phyloP scores from a whole-genome alignment of 805 yeast species.

The Yarrowia alimentaria region DNA sequence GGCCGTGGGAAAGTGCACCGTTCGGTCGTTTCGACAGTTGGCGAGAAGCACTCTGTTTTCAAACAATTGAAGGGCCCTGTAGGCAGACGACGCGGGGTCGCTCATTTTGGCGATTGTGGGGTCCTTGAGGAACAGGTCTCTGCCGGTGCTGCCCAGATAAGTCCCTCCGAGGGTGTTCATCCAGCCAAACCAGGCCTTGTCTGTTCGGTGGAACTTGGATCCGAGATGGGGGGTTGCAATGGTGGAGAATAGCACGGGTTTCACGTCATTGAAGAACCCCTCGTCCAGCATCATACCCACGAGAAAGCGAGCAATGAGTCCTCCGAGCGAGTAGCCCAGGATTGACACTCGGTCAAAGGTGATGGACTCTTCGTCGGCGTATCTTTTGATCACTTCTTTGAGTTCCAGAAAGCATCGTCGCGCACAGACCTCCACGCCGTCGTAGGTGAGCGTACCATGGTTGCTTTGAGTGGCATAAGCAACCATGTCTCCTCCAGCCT shows the following conservation, averaged over 20 bases:
- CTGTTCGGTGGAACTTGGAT: constrained; percentile 47
- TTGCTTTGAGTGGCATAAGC: constrained; percentile 54
- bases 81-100: constrained; percentile 49
- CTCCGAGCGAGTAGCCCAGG: constrained; percentile 90
- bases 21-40: constrained; percentile 75
- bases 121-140: constrained; percentile 64
- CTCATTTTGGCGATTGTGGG: constrained; percentile 53
- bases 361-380: constrained; percentile 37
- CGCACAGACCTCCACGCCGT: constrained; percentile 67
- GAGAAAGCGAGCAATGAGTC: constrained; percentile 72
- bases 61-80: constrained; percentile 57
- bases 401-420: constrained; percentile 41
- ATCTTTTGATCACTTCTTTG: constrained; percentile 43
- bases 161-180: constrained; percentile 55
- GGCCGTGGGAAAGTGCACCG: constrained; percentile 84
- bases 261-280: constrained; percentile 54
- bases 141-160: constrained; percentile 65
- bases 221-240: constrained; percentile 82
- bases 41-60: constrained; percentile 61
- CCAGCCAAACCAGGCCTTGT: constrained; percentile 37
- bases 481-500: constrained; percentile 38
- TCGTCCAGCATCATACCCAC: constrained; percentile 60
- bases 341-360: constrained; percentile 62
- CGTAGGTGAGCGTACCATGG: constrained; percentile 73
- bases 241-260: constrained; percentile 63